phyloP scores from a whole-genome alignment of 2,329 filamentous ascomycete genomes.

The Cylindrodendrum hubeiense region DNA sequence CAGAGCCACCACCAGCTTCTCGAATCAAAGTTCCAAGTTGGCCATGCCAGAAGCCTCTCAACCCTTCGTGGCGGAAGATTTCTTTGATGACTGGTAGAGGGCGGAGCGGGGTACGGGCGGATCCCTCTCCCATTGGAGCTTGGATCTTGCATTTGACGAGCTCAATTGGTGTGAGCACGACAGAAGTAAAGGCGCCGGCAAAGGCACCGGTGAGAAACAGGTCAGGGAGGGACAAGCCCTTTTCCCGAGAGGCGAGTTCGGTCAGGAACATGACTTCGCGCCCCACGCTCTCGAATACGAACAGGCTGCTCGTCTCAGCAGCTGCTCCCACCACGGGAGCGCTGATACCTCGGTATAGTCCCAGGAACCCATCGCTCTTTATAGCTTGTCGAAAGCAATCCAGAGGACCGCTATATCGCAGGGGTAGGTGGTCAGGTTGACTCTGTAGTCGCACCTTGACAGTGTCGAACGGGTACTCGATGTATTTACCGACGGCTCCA shows the following conservation, averaged over 20 bases:
- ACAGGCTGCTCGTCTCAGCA: conserved; percentile 90
- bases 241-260: conserved; percentile 62
- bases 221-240: conserved; percentile 78
- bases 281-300: conserved; percentile 88
- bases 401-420: conserved; percentile 86
- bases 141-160: conserved; percentile 99
- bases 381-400: conserved; percentile 95
- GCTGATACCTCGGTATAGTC: conserved; percentile 92
- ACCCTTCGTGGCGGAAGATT: conserved; percentile 84
- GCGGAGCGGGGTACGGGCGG: conserved; percentile 63
- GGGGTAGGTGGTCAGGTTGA: conserved; percentile 86
- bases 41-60: conserved; percentile 93
- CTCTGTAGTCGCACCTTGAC: conserved; percentile 97
- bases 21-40: conserved; percentile 94
- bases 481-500: conserved; percentile 91
- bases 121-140: conserved; percentile 68
- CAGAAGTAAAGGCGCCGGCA: conserved; percentile 88
- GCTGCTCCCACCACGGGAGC: conserved; percentile 92
- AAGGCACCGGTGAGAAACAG: conserved; percentile 86
- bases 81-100: conserved; percentile 80
- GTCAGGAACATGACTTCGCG: conserved; percentile 72
- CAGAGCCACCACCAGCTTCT: conserved; percentile 91
- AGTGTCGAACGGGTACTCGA: conserved; percentile 99
- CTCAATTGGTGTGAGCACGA: conserved; percentile 94
- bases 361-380: conserved; percentile 80